Evolutionary conservation across 441 rosid genomes (phyloP).

Genomic region (Croton setiger): DNA sequence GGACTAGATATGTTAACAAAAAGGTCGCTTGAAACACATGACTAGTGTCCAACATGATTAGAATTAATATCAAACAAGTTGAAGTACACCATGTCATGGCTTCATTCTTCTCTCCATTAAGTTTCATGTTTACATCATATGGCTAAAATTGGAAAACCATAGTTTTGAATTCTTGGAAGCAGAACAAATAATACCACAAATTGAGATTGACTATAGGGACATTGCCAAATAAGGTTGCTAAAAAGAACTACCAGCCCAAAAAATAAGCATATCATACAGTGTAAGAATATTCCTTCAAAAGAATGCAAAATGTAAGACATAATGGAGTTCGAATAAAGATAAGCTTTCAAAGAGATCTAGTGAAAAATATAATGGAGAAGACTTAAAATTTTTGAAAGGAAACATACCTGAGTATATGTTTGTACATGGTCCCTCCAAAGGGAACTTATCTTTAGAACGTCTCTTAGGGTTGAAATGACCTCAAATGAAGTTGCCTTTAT

Average conservation of each 20-base stretch:
- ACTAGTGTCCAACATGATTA: background rate
- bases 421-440: slow-evolving; percentile 99
- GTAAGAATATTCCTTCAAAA: background rate
- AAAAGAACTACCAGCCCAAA: background rate
- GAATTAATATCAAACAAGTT: background rate
- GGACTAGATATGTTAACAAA: background rate
- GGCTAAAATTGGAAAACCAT: background rate
- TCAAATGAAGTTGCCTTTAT: slow-evolving; percentile 97
- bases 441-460: slow-evolving; percentile 86
- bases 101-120: background rate
- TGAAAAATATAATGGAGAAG: slow-evolving; percentile 12
- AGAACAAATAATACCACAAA: background rate
- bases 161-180: background rate
- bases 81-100: background rate
- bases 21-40: background rate
- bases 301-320: background rate
- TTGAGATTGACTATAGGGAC: background rate
- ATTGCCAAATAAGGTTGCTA: background rate
- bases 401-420: slow-evolving; percentile 78
- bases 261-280: background rate
- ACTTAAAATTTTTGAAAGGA: slow-evolving; percentile 10
- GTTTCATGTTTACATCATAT: background rate
- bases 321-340: background rate
- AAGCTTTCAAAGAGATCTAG: slow-evolving; percentile 8
- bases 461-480: slow-evolving; percentile 94